Conservation (phyloP, 352 stramenopile species). For the Globisporangium nagaii region DNA sequence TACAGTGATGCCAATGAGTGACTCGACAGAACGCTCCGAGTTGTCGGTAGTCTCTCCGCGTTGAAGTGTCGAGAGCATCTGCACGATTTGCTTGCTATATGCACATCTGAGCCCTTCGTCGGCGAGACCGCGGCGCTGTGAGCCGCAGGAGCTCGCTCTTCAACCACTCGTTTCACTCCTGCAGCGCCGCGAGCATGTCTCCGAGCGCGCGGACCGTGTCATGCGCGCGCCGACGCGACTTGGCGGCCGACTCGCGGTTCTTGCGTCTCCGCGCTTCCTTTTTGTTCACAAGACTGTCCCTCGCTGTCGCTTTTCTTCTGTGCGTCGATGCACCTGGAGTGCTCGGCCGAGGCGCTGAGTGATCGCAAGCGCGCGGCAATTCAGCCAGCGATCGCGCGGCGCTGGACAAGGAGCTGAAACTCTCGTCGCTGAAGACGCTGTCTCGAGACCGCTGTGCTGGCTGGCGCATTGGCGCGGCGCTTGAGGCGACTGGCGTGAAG, state of each 20-base stretch:
- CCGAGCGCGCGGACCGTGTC: constrained; percentile 16
- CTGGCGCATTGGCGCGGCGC: background rate
- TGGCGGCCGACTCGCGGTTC: constrained; percentile 17
- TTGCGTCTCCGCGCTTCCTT: constrained; percentile 8
- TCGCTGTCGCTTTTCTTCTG: background rate
- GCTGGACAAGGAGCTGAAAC: too few relatives aligned
- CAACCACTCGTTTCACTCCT: constrained; percentile 1
- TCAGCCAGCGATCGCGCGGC: too few relatives aligned
- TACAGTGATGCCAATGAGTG: too few relatives aligned
- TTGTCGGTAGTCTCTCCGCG: too few relatives aligned
- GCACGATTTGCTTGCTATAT: too few relatives aligned
- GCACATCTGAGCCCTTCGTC: too few relatives aligned
- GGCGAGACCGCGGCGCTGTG: background rate
- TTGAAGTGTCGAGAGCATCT: too few relatives aligned
- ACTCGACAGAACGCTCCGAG: too few relatives aligned
- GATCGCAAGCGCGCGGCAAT: too few relatives aligned
- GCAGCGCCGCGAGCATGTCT: constrained; percentile 1
- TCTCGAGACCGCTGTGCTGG: background rate
- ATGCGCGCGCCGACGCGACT: constrained; percentile 14
- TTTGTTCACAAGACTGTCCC: background rate
- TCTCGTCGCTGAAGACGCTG: too few relatives aligned
- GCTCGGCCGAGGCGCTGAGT: too few relatives aligned
- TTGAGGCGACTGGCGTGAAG: background rate
- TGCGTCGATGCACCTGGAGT: too few relatives aligned
- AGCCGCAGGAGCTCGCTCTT: constrained; percentile 1